Conservation (phyloP, 164 flowering plant genomes). For the Tetracentron sinense region DNA sequence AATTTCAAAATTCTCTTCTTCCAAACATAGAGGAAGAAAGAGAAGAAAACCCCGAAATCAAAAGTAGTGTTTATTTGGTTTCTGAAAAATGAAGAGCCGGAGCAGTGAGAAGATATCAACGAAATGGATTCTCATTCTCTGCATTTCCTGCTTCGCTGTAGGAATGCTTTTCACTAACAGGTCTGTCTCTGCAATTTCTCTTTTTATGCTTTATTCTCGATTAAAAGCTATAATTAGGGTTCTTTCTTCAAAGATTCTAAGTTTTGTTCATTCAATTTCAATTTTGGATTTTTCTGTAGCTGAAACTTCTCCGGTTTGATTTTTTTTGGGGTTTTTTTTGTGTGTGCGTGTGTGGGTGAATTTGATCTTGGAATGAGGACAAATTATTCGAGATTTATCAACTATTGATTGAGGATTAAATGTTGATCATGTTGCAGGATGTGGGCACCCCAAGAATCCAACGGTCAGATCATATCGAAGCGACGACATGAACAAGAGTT, state of each 20-base stretch:
- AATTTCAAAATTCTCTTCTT: not conserved
- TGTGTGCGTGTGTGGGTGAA: conserved; percentile 4
- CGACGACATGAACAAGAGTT: conserved; percentile 61
- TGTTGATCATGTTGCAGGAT: conserved; percentile 27
- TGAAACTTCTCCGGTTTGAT: not conserved
- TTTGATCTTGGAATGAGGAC: not conserved
- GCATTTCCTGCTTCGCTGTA: conserved; percentile 52
- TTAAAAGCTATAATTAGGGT: not conserved
- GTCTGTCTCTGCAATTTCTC: conserved; percentile 29
- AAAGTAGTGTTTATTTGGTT: not conserved
- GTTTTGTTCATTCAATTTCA: not conserved
- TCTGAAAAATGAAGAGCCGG: conserved; percentile 36
- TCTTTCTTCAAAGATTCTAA: not conserved
- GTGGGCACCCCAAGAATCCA: conserved; percentile 49
- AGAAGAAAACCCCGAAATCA: not conserved
- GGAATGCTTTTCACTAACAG: conserved; percentile 69
- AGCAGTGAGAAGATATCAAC: conserved; percentile 37
- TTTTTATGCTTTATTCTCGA: not conserved
- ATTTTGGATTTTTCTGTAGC: not conserved
- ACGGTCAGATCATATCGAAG: conserved; percentile 37
- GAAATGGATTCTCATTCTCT: conserved; percentile 64
- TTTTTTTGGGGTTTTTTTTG: not conserved
- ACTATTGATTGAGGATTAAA: not conserved
- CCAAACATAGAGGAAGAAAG: no score
- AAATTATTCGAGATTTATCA: not conserved